Percentiles rank a stretch among this genome's conserved stretches.
Conservation (phyloP, 2,329 filamentous ascomycete genomes). For the Cercospora sesami region DNA sequence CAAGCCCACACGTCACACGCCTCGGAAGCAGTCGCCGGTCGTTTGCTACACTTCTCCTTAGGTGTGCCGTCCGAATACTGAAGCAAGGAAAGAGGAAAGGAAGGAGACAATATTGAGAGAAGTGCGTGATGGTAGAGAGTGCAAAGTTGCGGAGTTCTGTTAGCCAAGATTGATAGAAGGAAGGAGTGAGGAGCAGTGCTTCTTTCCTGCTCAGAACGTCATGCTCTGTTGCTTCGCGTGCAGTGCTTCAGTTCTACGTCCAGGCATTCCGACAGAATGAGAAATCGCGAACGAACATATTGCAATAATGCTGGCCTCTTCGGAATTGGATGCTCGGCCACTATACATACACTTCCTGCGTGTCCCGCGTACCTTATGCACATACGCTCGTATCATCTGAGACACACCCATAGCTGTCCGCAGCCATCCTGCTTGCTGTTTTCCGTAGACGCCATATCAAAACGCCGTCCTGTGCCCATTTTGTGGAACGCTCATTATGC, state of each 20-base stretch:
- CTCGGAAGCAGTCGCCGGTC: no score
- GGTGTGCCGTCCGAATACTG: no score
- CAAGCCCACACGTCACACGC: no score
- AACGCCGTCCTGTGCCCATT: background rate
- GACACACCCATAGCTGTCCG: background rate
- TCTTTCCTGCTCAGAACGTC: background rate
- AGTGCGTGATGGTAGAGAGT: no score
- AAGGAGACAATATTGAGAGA: no score
- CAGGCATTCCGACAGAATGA: background rate
- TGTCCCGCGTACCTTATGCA: background rate
- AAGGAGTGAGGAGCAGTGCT: no score
- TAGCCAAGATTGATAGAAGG: no score
- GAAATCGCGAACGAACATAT: accelerated
- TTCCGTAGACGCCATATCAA: background rate
- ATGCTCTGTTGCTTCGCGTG: background rate
- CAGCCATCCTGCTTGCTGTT: background rate
- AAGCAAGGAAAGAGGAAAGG: no score
- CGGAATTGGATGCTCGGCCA: background rate
- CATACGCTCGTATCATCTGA: background rate
- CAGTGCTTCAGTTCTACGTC: background rate
- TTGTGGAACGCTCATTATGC: background rate
- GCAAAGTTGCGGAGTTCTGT: no score
- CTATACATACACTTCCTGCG: background rate
- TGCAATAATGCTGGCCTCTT: background rate
- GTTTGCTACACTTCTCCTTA: no score